Evolutionary conservation across 2,329 filamentous ascomycete species (phyloP).

Genomic region (Colletotrichum truncatum): DNA sequence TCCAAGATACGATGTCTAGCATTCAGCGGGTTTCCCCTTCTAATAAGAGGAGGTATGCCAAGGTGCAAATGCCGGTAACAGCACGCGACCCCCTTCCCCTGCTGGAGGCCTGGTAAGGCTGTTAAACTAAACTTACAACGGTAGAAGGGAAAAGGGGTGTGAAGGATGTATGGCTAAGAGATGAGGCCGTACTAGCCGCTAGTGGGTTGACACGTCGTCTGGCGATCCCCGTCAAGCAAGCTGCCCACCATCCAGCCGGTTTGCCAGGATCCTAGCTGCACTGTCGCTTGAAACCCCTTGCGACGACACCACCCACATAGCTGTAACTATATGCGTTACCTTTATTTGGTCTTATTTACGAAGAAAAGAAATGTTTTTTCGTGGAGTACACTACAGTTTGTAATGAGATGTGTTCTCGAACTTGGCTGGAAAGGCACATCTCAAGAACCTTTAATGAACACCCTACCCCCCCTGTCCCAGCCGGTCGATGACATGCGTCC

Average conservation of each 20-base stretch:
- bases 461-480: no score
- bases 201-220: slow-evolving; percentile 9
- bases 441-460: no score
- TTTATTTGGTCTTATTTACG: neutral
- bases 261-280: neutral
- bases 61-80: neutral
- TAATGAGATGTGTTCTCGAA: no score
- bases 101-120: neutral
- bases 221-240: slow-evolving; percentile 21
- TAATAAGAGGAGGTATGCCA: slow-evolving; percentile 18
- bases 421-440: no score
- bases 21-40: neutral
- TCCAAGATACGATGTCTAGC: neutral
- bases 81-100: neutral
- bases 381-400: no score
- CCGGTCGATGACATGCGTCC: no score
- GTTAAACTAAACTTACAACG: slow-evolving; percentile 12
- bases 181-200: slow-evolving; percentile 2
- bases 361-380: no score
- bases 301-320: neutral
- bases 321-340: neutral
- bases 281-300: slow-evolving; percentile 15
- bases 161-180: slow-evolving; percentile 2
- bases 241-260: neutral
- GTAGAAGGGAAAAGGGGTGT: slow-evolving; percentile 2